Evolutionary conservation across 2,329 filamentous ascomycete species (phyloP).

Genomic region (Paracoccidioides lutzii): DNA sequence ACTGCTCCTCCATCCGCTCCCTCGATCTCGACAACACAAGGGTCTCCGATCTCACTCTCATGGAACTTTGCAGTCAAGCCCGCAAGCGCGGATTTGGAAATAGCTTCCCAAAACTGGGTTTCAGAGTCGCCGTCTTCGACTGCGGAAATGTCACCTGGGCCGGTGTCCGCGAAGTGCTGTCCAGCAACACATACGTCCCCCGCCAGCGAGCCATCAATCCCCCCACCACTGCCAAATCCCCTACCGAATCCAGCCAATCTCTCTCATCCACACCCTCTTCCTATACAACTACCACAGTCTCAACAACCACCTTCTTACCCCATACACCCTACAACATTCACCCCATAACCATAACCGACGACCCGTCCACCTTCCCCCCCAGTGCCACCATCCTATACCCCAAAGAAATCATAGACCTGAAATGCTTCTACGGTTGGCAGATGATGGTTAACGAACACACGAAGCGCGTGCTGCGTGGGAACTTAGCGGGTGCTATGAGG

Average conservation of each 20-base stretch:
- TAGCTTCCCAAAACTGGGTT: slow-evolving; percentile 44
- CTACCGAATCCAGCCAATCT: slow-evolving; percentile 19
- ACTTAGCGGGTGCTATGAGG: slow-evolving; percentile 59
- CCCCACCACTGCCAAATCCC: slow-evolving; percentile 20
- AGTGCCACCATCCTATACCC: slow-evolving; percentile 45
- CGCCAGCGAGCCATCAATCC: slow-evolving; percentile 27
- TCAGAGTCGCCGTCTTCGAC: slow-evolving; percentile 77
- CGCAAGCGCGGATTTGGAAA: slow-evolving; percentile 48
- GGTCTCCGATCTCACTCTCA: slow-evolving; percentile 71
- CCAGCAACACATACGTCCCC: slow-evolving; percentile 64
- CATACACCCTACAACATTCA: neutral
- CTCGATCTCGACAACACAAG: slow-evolving; percentile 89
- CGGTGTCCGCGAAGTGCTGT: slow-evolving; percentile 74
- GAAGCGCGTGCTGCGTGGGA: slow-evolving; percentile 67
- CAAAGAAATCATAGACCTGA: slow-evolving; percentile 68
- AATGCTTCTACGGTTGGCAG: slow-evolving; percentile 93
- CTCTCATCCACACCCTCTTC: slow-evolving; percentile 2
- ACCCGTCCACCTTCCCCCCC: slow-evolving; percentile 15
- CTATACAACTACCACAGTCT: neutral
- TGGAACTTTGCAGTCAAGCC: slow-evolving; percentile 73
- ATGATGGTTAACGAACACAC: slow-evolving; percentile 89
- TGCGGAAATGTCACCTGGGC: slow-evolving; percentile 89
- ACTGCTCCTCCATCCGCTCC: slow-evolving; percentile 54
- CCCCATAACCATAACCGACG: slow-evolving; percentile 4
- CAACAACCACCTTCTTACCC: neutral